These are phyloP conservation scores for Chloranthus sessilifolius DNA, from an alignment of 164 flowering plant species.

Conservation along the genomic window DNA sequence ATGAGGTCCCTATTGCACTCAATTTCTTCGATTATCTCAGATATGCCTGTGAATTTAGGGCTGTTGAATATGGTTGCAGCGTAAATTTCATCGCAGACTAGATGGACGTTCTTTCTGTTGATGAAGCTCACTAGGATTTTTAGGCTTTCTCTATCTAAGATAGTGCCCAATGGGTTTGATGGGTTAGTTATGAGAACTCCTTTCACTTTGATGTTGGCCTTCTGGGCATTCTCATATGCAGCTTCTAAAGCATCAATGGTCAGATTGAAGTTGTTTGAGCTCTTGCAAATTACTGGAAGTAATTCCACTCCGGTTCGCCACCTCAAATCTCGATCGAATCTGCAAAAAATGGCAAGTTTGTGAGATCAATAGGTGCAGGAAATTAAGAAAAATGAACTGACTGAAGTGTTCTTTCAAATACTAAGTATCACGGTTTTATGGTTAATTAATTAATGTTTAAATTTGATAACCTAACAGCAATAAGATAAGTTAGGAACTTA, in stretches of 20 bases:
- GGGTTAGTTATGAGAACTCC: slow-evolving; percentile 75
- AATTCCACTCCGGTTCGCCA: slow-evolving; percentile 82
- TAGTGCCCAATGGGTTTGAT: slow-evolving; percentile 68
- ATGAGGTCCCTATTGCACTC: slow-evolving; percentile 45
- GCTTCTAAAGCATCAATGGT: slow-evolving; percentile 48
- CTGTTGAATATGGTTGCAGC: slow-evolving; percentile 52
- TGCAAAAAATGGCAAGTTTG: no score
- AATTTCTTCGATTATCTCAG: slow-evolving; percentile 39
- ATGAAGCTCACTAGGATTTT: slow-evolving; percentile 47
- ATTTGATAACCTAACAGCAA: no score
- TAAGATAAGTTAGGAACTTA: no score
- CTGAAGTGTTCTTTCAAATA: no score
- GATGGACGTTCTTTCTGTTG: slow-evolving; percentile 63
- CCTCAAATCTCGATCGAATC: slow-evolving; percentile 72
- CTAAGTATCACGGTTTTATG: no score
- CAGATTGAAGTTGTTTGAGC: slow-evolving; percentile 50
- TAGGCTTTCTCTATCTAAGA: slow-evolving; percentile 36
- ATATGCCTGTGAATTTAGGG: slow-evolving; percentile 62
- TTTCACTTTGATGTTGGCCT: slow-evolving; percentile 44
- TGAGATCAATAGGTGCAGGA: no score
- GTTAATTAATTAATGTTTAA: no score
- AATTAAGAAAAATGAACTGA: no score
- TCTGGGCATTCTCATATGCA: slow-evolving; percentile 53
- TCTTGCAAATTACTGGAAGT: slow-evolving; percentile 65
- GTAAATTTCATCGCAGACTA: slow-evolving; percentile 68